These are phyloP conservation scores for Protea cynaroides DNA, from an alignment of 164 flowering plant species.

Conservation along the genomic window DNA sequence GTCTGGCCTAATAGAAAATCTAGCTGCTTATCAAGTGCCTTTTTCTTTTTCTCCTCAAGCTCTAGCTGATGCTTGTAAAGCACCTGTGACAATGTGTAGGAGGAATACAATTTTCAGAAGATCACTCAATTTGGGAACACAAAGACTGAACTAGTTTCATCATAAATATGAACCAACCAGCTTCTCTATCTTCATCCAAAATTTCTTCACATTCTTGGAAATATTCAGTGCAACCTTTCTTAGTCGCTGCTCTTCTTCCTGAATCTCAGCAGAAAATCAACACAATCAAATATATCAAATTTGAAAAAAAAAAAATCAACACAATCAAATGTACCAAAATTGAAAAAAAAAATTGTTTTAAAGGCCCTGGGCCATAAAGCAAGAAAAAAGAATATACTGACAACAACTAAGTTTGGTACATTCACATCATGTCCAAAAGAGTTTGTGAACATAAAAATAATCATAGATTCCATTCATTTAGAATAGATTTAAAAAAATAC, in stretches of 20 bases:
- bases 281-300: not conserved
- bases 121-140: not conserved
- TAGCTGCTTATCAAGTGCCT: constrained; percentile 91
- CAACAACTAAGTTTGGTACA: not conserved
- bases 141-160: constrained; percentile 2
- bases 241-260: constrained; percentile 94
- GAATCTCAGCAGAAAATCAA: constrained; percentile 14
- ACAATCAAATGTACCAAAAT: not conserved
- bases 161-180: constrained; percentile 50
- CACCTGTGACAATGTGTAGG: constrained; percentile 44
- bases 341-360: too few relatives aligned
- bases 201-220: constrained; percentile 94
- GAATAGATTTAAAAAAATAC: not conserved
- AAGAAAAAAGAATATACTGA: not conserved
- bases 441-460: too few relatives aligned
- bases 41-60: constrained; percentile 86
- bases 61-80: constrained; percentile 93
- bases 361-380: not conserved
- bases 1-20: constrained; percentile 97
- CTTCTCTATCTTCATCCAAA: constrained; percentile 96
- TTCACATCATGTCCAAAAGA: not conserved
- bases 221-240: constrained; percentile 86
- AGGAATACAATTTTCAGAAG: constrained; percentile 1
- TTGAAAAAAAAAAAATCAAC: constrained; percentile 1
- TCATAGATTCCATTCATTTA: not conserved